Conservation (phyloP, 2,329 filamentous ascomycete species). For the Chaetomium sp. region DNA sequence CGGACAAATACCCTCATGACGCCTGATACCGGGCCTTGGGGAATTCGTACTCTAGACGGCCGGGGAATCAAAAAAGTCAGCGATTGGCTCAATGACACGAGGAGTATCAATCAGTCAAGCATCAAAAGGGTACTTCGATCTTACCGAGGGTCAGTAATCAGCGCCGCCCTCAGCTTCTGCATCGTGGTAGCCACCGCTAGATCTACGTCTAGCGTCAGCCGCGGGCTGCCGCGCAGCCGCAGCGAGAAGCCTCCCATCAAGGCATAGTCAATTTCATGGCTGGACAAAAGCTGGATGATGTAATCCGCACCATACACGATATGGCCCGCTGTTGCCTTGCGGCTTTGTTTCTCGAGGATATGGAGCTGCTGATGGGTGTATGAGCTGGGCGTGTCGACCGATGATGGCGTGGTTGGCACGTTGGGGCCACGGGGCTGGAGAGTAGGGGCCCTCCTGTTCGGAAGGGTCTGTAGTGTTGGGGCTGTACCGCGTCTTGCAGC, state of each 20-base stretch:
- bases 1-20: neutral
- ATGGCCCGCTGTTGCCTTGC: neutral
- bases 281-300: neutral
- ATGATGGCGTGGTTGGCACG: too few species aligned
- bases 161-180: neutral
- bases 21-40: neutral
- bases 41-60: neutral
- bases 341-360: neutral
- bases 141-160: neutral
- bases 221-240: neutral
- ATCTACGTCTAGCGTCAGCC: neutral
- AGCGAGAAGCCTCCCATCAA: neutral
- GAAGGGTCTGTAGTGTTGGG: too few species aligned
- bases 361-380: neutral
- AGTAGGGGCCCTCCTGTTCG: too few species aligned
- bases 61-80: too few species aligned
- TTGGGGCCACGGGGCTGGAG: too few species aligned
- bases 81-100: too few species aligned
- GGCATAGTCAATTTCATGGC: neutral
- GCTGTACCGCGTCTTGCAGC: too few species aligned
- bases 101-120: too few species aligned
- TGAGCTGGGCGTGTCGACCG: neutral
- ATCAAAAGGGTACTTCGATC: too few species aligned
- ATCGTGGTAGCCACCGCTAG: neutral
- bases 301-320: neutral